Evolutionary conservation across 2,329 filamentous ascomycete species (phyloP).

Genomic region (Myriosclerotinia duriaeana): DNA sequence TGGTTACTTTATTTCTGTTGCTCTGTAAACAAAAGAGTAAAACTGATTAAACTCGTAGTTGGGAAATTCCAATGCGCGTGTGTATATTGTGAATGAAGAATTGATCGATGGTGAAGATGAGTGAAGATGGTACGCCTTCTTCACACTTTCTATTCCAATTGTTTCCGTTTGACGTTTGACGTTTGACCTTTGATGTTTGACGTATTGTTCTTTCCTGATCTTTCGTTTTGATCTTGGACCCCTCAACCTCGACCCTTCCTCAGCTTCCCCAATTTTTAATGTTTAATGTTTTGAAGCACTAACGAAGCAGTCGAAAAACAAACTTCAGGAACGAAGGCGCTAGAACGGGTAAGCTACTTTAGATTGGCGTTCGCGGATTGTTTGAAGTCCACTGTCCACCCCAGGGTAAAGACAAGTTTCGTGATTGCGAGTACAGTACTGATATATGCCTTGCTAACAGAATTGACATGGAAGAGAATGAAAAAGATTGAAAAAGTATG

Average conservation of each 20-base stretch:
- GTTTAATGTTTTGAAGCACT: neutral
- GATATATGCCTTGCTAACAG: neutral
- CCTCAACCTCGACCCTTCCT: constrained; percentile 5
- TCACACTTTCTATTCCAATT: neutral
- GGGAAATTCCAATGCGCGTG: constrained; percentile 19
- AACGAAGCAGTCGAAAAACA: constrained; percentile 1
- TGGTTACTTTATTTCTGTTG: constrained; percentile 15
- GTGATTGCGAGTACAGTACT: neutral
- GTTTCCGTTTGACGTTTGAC: neutral
- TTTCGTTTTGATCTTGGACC: neutral
- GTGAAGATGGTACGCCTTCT: neutral
- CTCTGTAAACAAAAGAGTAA: constrained; percentile 16
- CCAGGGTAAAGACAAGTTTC: constrained; percentile 2
- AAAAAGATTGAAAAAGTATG: neutral
- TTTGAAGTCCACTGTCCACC: constrained; percentile 14
- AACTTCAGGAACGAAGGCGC: constrained; percentile 17
- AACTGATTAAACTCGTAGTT: constrained; percentile 19
- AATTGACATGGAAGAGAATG: neutral
- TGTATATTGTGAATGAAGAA: constrained; percentile 8
- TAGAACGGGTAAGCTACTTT: constrained; percentile 9
- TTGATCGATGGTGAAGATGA: constrained; percentile 4
- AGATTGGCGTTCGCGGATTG: constrained; percentile 4
- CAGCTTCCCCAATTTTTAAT: constrained; percentile 7
- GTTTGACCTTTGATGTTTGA: neutral
- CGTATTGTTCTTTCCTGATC: constrained; percentile 13